These are phyloP conservation scores for Termitomyces sp. DNA, from an alignment of 768 basidiomycete genomes.

Conservation along the genomic window DNA sequence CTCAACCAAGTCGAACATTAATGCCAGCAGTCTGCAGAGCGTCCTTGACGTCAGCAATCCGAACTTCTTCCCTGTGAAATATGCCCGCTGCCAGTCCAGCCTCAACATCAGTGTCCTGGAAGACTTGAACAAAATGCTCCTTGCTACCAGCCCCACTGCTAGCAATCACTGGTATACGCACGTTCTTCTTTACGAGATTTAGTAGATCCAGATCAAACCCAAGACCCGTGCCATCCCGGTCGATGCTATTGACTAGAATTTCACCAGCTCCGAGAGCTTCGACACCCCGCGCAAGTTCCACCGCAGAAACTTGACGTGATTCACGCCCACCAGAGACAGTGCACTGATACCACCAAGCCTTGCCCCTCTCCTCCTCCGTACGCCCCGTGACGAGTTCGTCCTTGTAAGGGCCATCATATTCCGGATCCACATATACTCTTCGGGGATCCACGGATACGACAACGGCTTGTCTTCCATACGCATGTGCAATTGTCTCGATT, in stretches of 20 bases:
- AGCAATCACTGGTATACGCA: slow-evolving; percentile 90
- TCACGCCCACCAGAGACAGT: slow-evolving; percentile 94
- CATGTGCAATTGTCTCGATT: slow-evolving; percentile 87
- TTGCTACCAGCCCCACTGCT: slow-evolving; percentile 87
- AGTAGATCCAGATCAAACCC: slow-evolving; percentile 91
- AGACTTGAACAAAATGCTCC: slow-evolving; percentile 87
- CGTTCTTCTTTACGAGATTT: slow-evolving; percentile 66
- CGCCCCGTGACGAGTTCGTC: slow-evolving; percentile 55
- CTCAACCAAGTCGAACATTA: slow-evolving; percentile 34
- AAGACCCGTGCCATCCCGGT: slow-evolving; percentile 88
- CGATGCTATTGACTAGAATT: slow-evolving; percentile 92
- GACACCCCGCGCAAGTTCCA: slow-evolving; percentile 90
- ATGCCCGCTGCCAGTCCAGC: slow-evolving; percentile 96
- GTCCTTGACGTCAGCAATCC: slow-evolving; percentile 77
- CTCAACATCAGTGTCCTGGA: slow-evolving; percentile 74
- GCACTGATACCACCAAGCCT: slow-evolving; percentile 99
- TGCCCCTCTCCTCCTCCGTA: slow-evolving; percentile 56
- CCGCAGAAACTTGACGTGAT: slow-evolving; percentile 75
- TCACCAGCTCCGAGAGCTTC: slow-evolving; percentile 93
- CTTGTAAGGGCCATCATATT: slow-evolving; percentile 68
- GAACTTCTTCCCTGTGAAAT: slow-evolving; percentile 89
- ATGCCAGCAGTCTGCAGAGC: slow-evolving; percentile 44
- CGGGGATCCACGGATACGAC: slow-evolving; percentile 97
- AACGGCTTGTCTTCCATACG: slow-evolving; percentile 94
- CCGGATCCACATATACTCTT: slow-evolving; percentile 71